These are phyloP conservation scores for Trichosporon ovoides DNA, from an alignment of 1,284 basidiomycete species.

Conservation along the genomic window DNA sequence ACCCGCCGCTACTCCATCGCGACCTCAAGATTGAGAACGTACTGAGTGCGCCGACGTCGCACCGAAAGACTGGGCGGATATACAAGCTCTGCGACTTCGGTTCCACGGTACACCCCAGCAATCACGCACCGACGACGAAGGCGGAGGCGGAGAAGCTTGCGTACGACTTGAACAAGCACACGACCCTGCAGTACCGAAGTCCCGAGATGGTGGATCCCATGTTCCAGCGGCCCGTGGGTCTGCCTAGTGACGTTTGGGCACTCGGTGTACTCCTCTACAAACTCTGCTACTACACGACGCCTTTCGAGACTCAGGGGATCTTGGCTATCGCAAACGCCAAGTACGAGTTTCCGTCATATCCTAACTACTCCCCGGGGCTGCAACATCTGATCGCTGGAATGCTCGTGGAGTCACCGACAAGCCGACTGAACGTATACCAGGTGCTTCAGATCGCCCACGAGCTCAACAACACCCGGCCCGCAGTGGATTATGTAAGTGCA, in stretches of 20 bases:
- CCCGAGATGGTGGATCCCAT: constrained; percentile 91
- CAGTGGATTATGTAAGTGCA: constrained; percentile 58
- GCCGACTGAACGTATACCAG: constrained; percentile 76
- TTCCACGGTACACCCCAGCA: constrained; percentile 71
- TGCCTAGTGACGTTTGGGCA: constrained; percentile 66
- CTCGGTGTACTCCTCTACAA: constrained; percentile 73
- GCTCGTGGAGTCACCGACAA: constrained; percentile 76
- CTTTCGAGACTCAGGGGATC: constrained; percentile 94
- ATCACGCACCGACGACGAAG: constrained; percentile 63
- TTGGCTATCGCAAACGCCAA: constrained; percentile 95
- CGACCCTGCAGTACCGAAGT: constrained; percentile 90
- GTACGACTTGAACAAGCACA: constrained; percentile 87
- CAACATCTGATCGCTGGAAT: constrained; percentile 85
- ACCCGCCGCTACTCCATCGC: constrained; percentile 78
- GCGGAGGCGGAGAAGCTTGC: constrained; percentile 82
- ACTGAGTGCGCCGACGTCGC: constrained; percentile 58
- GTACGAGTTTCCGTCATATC: constrained; percentile 88
- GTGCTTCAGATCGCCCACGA: constrained; percentile 68
- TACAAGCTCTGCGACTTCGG: constrained; percentile 99
- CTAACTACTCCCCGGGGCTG: constrained; percentile 81
- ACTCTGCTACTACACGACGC: constrained; percentile 96
- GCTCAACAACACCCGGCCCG: constrained; percentile 75
- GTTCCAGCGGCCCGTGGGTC: constrained; percentile 44
- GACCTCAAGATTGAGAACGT: constrained; percentile 99
- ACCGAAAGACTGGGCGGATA: constrained; percentile 52